phyloP scores from a whole-genome alignment of 2,329 filamentous ascomycete species.

The Fusarium avenaceum region DNA sequence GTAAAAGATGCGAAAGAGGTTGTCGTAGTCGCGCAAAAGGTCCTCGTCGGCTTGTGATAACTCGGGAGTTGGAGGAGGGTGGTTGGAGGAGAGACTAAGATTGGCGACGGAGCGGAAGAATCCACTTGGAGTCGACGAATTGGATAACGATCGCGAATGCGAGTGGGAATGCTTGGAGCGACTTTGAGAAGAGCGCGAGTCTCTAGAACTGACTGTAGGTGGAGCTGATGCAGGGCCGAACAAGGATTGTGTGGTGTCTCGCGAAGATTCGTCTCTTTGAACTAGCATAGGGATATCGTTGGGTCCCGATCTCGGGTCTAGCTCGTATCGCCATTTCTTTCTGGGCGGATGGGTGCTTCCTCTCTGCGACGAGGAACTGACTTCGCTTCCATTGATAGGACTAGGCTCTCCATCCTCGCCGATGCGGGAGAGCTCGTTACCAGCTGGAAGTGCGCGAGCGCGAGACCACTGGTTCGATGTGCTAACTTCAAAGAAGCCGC shows the following conservation, averaged over 20 bases:
- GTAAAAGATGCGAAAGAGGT: conserved; percentile 95
- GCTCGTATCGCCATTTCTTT: conserved; percentile 86
- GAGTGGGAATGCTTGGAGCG: conserved; percentile 46
- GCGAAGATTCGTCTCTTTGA: conserved; percentile 72
- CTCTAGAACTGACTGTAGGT: conserved; percentile 57
- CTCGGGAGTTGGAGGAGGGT: conserved; percentile 61
- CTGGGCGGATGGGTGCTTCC: conserved; percentile 38
- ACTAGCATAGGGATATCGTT: conserved; percentile 90
- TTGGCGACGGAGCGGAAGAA: conserved; percentile 94
- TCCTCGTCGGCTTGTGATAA: conserved; percentile 76
- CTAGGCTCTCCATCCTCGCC: conserved; percentile 57
- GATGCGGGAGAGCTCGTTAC: conserved; percentile 67
- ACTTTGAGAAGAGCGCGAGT: conserved; percentile 55
- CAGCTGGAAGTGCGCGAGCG: conserved; percentile 49
- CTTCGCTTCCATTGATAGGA: conserved; percentile 41
- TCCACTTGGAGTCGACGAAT: conserved; percentile 55
- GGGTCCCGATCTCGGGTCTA: conserved; percentile 79
- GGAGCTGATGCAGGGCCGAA: conserved; percentile 49
- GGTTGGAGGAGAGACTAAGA: conserved; percentile 66
- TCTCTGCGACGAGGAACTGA: conserved; percentile 37
- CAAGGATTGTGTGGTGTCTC: conserved; percentile 49
- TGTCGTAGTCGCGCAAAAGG: conserved; percentile 91
- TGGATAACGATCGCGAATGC: conserved; percentile 66
- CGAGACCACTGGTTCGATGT: conserved; percentile 81
- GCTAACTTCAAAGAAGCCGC: conserved; percentile 92